These are phyloP conservation scores for Cylindrotheca fusiformis DNA, from an alignment of 108 stramenopile species.

Conservation along the genomic window DNA sequence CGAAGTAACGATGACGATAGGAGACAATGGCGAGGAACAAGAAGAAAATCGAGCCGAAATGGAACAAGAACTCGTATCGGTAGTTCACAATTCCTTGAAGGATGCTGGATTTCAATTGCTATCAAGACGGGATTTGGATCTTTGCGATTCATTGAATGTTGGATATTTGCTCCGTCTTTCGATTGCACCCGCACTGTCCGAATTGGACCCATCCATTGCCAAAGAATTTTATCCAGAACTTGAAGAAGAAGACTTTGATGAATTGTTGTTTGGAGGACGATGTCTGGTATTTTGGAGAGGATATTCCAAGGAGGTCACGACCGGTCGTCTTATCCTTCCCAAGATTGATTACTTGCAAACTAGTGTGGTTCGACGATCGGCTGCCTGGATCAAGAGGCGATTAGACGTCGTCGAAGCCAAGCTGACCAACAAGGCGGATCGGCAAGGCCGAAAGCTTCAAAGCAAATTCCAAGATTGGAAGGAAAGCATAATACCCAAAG, in stretches of 20 bases:
- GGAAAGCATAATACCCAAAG: slow-evolving; percentile 5
- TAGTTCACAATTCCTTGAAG: slow-evolving; percentile 52
- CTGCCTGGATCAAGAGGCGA: slow-evolving; percentile 39
- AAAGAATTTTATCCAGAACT: slow-evolving; percentile 70
- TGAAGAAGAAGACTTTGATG: slow-evolving; percentile 5
- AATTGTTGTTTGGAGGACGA: slow-evolving; percentile 62
- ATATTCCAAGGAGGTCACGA: slow-evolving; percentile 70
- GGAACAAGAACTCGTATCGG: slow-evolving; percentile 17
- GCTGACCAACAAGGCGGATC: not conserved
- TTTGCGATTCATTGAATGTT: slow-evolving; percentile 75
- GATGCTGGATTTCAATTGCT: slow-evolving; percentile 76
- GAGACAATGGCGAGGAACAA: not conserved
- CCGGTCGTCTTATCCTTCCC: slow-evolving; percentile 58
- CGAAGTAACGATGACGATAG: not conserved
- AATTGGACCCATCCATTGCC: slow-evolving; percentile 50
- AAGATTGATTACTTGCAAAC: slow-evolving; percentile 88
- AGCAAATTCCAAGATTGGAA: slow-evolving; percentile 3
- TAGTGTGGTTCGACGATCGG: slow-evolving; percentile 67
- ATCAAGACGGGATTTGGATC: slow-evolving; percentile 66
- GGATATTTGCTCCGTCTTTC: slow-evolving; percentile 78
- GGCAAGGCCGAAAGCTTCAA: slow-evolving; percentile 3
- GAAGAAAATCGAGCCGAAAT: not conserved
- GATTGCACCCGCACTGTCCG: slow-evolving; percentile 53
- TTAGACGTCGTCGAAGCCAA: slow-evolving; percentile 34
- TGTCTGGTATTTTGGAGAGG: slow-evolving; percentile 76